Evolutionary conservation across 345 rosid species (phyloP).

Genomic region (Eucalyptus erythrocorys): DNA sequence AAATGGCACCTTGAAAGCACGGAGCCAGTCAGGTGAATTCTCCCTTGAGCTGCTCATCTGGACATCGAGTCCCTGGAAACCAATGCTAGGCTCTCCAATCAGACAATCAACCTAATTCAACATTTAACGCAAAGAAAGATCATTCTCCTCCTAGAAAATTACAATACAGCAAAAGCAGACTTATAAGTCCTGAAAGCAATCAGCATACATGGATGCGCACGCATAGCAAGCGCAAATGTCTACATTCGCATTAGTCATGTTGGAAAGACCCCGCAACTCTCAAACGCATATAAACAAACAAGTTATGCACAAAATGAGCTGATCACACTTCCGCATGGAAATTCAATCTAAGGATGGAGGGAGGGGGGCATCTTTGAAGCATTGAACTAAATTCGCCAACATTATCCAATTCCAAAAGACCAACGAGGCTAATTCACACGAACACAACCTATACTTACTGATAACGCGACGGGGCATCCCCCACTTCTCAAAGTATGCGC

Average conservation of each 20-base stretch:
- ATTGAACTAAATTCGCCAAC: background rate
- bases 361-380: accelerated
- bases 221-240: background rate
- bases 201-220: background rate
- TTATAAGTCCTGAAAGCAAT: background rate
- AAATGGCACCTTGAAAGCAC: constrained; percentile 38
- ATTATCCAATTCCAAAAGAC: background rate
- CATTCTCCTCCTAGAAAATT: background rate
- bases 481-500: background rate
- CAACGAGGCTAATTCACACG: accelerated
- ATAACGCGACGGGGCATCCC: background rate
- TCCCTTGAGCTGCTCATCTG: constrained; percentile 61
- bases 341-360: background rate
- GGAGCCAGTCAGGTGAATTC: constrained; percentile 82
- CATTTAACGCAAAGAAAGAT: background rate
- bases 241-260: background rate
- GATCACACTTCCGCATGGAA: background rate
- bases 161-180: background rate
- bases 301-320: background rate
- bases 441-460: background rate
- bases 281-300: background rate
- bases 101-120: background rate
- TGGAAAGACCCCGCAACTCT: background rate
- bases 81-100: background rate
- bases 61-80: background rate